Base-by-base conservation (phyloP, 768 basidiomycete species). In the Naganishia randhawae region DNA sequence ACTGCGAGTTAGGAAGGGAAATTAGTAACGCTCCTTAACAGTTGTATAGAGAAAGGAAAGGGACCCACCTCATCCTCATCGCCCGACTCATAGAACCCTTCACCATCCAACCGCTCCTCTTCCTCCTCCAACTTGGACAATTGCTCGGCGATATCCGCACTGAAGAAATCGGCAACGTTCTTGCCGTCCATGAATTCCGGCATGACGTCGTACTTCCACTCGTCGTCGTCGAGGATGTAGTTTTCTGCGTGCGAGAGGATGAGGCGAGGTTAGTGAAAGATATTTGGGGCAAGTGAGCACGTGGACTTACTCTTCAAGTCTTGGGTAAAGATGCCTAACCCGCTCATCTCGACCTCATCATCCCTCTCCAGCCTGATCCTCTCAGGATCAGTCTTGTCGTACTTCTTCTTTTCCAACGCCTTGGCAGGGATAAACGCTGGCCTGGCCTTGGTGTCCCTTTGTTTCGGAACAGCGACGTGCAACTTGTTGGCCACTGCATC, bases 161-260 rank as follows among this genome's bases (percentile, higher is more conserved):
- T 95, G 80, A 98, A 90, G 71, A 99, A 99, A 83, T 99, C 96
- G 27, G 94, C 95, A 63, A 98, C 82, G 82, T 99, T 99, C 85
- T 97, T 97, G 82, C 96, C 96, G 73, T 97, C 87, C 88, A 92
- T 87, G 76, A 99, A 91, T 80, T 99, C 96, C n/a, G 96, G 96
- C n/a, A 98, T 89, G 72, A 86, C 84, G 76, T 99, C 96, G 82
- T 86, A 83, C 83, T 96, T 99, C 96, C 96, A 99, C 50, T 90
- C 88, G 41, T 89, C 87, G 77, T 96, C 87, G 27, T 86, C 84
- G 68, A 99, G 86, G 31, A 96, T 67, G 81, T 96, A 98, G 80
- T 91, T 86, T 84, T 92, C 94, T 97, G 81, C 54, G 72, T 51
- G 31, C 27, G 39, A 11, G 19, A 51, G 70, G 17, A 31, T 65